Evolutionary conservation across 164 flowering plant genomes (phyloP).

Genomic region (Magnolia kwangsiensis): DNA sequence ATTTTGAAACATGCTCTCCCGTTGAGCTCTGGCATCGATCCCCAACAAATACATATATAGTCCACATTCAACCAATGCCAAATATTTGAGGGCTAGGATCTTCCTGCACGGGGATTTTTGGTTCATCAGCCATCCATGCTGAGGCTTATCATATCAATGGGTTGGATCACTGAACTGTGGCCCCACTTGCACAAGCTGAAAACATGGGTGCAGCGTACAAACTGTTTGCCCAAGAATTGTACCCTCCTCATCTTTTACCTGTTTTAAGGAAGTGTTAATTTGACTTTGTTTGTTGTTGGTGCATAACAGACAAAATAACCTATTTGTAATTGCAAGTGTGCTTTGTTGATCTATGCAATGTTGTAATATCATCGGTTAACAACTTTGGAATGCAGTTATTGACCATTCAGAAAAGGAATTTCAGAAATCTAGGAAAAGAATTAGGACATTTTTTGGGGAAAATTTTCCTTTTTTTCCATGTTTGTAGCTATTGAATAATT

Average conservation of each 20-base stretch:
- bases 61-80: neutral
- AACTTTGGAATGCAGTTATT: no score
- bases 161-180: neutral
- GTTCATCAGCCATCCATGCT: neutral
- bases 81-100: neutral
- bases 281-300: no score
- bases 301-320: neutral
- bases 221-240: neutral
- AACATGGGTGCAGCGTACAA: neutral
- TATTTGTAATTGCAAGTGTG: neutral
- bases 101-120: neutral
- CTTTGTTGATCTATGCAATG: neutral
- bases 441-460: no score
- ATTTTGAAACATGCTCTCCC: no score
- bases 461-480: no score
- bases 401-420: no score
- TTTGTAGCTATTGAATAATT: no score
- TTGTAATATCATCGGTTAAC: no score
- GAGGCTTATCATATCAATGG: neutral
- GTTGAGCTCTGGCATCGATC: no score
- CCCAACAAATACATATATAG: no score
- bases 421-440: no score
- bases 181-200: neutral
- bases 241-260: neutral
- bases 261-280: neutral